Evolutionary conservation across 2,329 filamentous ascomycete genomes (phyloP), one percentile per base, ranked within the genome.

Genomic region (Lomentospora prolificans): DNA sequence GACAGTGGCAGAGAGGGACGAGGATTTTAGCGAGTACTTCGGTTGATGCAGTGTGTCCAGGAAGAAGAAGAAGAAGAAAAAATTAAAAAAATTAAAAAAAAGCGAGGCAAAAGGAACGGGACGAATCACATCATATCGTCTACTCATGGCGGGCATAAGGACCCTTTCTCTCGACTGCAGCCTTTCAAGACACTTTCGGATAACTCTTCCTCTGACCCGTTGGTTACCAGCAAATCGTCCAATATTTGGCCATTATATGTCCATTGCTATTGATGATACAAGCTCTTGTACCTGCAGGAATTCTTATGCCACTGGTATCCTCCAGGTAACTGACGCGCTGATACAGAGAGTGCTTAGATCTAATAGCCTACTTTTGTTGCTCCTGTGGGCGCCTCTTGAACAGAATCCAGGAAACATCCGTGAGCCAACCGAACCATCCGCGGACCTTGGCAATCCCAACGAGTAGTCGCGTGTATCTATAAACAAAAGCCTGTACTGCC

Each of bases 401-500:
- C 50, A 51, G n/a, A 19, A 51, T 30, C 27, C 50, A 33, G 14
- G n/a, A 28, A n/a, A 51, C n/a, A 31, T 51, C 50, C 10, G 25
- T 28, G 25, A 51, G n/a, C 50, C 50, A 51, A 9, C 50, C 50
- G 2, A 51, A 19, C 50, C 50, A 51, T 5, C 50, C 50, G 5
- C 50, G 50, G 17, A 51, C 30, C 25, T 31, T 25, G n/a, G 76
- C 73, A 33, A 79, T 62, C 28, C 71, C 63, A 62, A 85, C 82
- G 60, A 86, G 50, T 57, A 84, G 59, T 41, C 69, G 67, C 1
- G 86, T 65, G 55, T 82, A 73, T 39, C 78, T 74, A 57, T 72
- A 69, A 24, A 74, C 72, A 62, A 85, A 86, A 2, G 72, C 65
- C 62, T 86, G 84, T 14, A 73, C 71, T 58, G 78, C 72, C 57